These are phyloP conservation scores for Aegilops tauschii DNA, from an alignment of 176 grass and related monocot genomes.

Conservation along the genomic window DNA sequence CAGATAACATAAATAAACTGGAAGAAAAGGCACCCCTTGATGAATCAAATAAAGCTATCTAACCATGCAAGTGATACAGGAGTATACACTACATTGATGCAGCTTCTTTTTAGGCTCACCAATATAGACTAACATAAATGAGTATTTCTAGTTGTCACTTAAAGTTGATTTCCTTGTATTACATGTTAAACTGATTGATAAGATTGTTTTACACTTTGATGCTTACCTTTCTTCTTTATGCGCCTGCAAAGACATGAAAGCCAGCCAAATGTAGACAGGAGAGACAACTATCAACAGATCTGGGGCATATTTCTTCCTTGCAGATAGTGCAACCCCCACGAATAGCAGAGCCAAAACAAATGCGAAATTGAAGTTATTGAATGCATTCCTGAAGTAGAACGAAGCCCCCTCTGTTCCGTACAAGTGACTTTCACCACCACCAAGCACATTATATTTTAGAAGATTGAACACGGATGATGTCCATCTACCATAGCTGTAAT, in stretches of 20 bases:
- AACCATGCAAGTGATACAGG: constrained; percentile 9
- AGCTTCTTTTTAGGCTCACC: constrained; percentile 21
- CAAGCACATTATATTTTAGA: constrained; percentile 85
- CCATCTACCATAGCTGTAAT: constrained; percentile 71
- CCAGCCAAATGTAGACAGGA: constrained; percentile 92
- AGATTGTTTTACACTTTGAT: constrained; percentile 2
- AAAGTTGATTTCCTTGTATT: background rate
- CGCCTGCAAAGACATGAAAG: constrained; percentile 92
- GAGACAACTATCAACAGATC: constrained; percentile 84
- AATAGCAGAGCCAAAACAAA: constrained; percentile 83
- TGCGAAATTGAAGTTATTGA: constrained; percentile 96
- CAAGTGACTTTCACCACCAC: constrained; percentile 90
- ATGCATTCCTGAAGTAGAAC: constrained; percentile 93
- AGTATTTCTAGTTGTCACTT: background rate
- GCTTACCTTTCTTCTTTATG: constrained; percentile 98
- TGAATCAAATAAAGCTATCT: background rate
- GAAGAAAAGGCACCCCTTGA: background rate
- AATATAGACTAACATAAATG: constrained; percentile 8
- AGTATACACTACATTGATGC: background rate
- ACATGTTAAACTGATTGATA: background rate
- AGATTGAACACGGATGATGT: constrained; percentile 94
- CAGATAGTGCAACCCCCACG: constrained; percentile 55
- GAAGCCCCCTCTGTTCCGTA: constrained; percentile 80
- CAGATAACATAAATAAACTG: background rate
- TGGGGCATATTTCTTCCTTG: constrained; percentile 73